Conservation (phyloP, 2,329 filamentous ascomycete species). For the Davidsoniella eucalypti region DNA sequence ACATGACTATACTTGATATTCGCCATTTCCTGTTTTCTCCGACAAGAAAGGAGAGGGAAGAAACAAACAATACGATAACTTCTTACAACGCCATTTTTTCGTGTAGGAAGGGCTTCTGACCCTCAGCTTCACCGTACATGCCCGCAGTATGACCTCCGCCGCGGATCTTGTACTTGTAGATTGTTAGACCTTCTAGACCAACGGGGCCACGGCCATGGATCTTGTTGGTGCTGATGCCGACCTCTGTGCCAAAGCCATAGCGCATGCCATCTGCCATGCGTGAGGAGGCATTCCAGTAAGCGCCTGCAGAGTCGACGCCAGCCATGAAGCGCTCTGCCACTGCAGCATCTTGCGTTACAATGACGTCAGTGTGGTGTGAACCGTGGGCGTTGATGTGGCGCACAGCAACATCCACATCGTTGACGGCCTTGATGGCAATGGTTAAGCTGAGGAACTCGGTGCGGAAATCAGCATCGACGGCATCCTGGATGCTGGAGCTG, state of each 20-base stretch:
- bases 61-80: too few relatives aligned
- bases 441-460: slow-evolving; percentile 82
- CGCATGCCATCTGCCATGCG: slow-evolving; percentile 93
- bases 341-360: slow-evolving; percentile 53
- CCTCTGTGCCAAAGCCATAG: slow-evolving; percentile 94
- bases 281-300: slow-evolving; percentile 94
- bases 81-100: slow-evolving; percentile 26
- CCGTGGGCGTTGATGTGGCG: slow-evolving; percentile 82
- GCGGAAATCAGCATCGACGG: slow-evolving; percentile 55
- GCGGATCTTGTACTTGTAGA: slow-evolving; percentile 89
- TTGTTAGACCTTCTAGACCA: slow-evolving; percentile 83
- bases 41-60: too few relatives aligned
- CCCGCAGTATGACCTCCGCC: slow-evolving; percentile 70
- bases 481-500: slow-evolving; percentile 38
- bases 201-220: slow-evolving; percentile 90
- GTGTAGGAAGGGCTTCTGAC: slow-evolving; percentile 42
- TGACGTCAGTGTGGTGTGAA: slow-evolving; percentile 86
- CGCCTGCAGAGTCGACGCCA: slow-evolving; percentile 73
- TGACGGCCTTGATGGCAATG: slow-evolving; percentile 68
- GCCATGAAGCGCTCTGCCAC: slow-evolving; percentile 71
- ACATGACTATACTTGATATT: too few relatives aligned
- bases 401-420: slow-evolving; percentile 53
- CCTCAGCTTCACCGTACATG: slow-evolving; percentile 51
- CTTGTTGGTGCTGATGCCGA: slow-evolving; percentile 97
- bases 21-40: too few relatives aligned